Evolutionary conservation across 768 basidiomycete species (phyloP).

Genomic region (Rhizopogon vinicolor): DNA sequence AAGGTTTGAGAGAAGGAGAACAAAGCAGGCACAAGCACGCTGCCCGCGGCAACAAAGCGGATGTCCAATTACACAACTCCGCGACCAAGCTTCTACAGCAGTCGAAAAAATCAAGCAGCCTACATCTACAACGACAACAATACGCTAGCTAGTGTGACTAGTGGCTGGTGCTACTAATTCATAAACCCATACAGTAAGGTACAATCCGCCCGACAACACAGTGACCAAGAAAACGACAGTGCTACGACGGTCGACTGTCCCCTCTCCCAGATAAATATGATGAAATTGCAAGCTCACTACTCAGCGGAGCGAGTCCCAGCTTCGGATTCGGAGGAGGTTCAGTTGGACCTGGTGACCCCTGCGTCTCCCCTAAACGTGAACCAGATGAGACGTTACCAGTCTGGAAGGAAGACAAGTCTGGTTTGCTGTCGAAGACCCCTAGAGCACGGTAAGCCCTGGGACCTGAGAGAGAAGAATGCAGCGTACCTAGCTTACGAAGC

Average conservation of each 20-base stretch:
- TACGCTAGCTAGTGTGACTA: neutral
- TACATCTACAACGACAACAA: neutral
- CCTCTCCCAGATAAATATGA: slow-evolving; percentile 15
- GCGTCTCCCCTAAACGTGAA: slow-evolving; percentile 3
- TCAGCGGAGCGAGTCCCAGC: slow-evolving; percentile 33
- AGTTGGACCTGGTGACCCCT: neutral
- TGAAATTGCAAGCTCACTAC: slow-evolving; percentile 29
- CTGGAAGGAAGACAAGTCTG: slow-evolving; percentile 29
- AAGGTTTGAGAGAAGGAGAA: too few species aligned
- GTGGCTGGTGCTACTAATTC: neutral
- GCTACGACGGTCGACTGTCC: slow-evolving; percentile 6
- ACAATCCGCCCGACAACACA: neutral
- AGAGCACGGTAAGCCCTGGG: neutral
- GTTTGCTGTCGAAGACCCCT: slow-evolving; percentile 35
- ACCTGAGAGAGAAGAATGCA: neutral
- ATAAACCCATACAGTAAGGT: neutral
- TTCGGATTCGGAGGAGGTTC: slow-evolving; percentile 32
- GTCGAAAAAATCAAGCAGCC: neutral
- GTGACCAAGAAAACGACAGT: neutral
- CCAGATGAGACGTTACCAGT: slow-evolving; percentile 17
- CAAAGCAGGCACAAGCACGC: too few species aligned
- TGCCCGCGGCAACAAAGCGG: too few species aligned
- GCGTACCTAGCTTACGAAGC: slow-evolving; percentile 34
- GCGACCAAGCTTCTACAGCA: too few species aligned
- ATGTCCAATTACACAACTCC: too few species aligned